Percentiles rank a stretch among this genome's conserved stretches.
Evolutionary conservation across 257 asterid genomes (phyloP).

Genomic region (Craterostigma plantagineum): DNA sequence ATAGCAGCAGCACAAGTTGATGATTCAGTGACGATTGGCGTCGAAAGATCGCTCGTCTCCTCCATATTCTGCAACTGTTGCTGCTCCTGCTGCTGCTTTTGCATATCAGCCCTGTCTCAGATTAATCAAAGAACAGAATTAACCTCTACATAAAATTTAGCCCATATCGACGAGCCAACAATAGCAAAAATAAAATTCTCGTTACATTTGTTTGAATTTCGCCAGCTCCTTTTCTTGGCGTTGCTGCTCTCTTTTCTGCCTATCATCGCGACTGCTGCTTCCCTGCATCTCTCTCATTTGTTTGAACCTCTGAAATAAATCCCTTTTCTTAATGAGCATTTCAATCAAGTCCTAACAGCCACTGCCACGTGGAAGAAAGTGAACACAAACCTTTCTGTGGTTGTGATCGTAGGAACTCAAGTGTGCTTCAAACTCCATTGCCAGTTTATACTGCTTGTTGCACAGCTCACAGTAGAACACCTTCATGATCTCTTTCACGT

Average conservation of each 20-base stretch:
- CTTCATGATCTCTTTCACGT: conserved; percentile 92
- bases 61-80: conserved; percentile 46
- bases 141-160: neutral
- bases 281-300: conserved; percentile 99
- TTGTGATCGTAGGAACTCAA: conserved; percentile 96
- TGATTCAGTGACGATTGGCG: conserved; percentile 6
- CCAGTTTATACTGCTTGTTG: conserved; percentile 97
- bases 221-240: conserved; percentile 92
- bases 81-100: conserved; percentile 65
- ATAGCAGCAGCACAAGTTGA: conserved; percentile 45
- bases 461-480: conserved; percentile 94
- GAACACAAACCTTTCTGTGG: conserved; percentile 70
- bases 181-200: neutral
- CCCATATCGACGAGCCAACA: neutral
- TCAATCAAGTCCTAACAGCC: neutral
- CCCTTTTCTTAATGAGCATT: no score
- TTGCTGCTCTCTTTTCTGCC: conserved; percentile 88
- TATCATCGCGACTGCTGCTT: conserved; percentile 87
- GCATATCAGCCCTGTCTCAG: conserved; percentile 69
- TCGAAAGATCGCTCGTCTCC: conserved; percentile 19
- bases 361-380: conserved; percentile 1
- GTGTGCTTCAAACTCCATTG: conserved; percentile 94
- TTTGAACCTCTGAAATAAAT: conserved; percentile 61
- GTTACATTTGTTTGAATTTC: conserved; percentile 69
- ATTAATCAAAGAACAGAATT: conserved; percentile 5